Conservation (phyloP, 495 filamentous ascomycete species). For the Tuber brumale region DNA sequence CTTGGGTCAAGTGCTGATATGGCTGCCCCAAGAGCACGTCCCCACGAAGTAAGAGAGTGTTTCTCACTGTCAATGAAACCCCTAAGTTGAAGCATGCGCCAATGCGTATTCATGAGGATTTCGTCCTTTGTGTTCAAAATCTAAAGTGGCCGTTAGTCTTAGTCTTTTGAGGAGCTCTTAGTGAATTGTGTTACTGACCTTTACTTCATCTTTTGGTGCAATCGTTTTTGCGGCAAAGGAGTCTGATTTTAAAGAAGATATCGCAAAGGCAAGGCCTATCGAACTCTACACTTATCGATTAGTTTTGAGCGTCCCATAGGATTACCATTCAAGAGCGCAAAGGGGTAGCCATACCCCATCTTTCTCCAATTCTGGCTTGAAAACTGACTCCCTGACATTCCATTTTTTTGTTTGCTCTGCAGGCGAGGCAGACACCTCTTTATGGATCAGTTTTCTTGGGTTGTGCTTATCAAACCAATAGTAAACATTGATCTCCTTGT, state of each 20-base stretch:
- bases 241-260: conserved; percentile 55
- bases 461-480: conserved; percentile 79
- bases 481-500: conserved; percentile 64
- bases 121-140: conserved; percentile 59
- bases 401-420: conserved; percentile 60
- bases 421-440: conserved; percentile 54
- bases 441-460: conserved; percentile 59
- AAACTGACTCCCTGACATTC: conserved; percentile 58
- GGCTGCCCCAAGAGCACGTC: conserved; percentile 64
- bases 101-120: conserved; percentile 68
- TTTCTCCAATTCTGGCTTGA: conserved; percentile 48
- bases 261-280: conserved; percentile 52
- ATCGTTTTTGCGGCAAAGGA: conserved; percentile 64
- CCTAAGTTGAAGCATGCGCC: conserved; percentile 82
- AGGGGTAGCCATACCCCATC: conserved; percentile 16
- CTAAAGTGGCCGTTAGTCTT: conserved; percentile 43
- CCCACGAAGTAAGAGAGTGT: conserved; percentile 79
- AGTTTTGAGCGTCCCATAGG: neutral
- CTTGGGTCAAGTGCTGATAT: conserved; percentile 56
- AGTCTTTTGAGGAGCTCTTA: conserved; percentile 17
- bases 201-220: conserved; percentile 44
- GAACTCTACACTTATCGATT: conserved; percentile 44
- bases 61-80: conserved; percentile 67
- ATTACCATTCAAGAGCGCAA: neutral
- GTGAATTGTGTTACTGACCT: conserved; percentile 30